Evolutionary conservation across 1,139 yeast species (phyloP), one percentile per base, ranked within the genome.

Genomic region (Kurtzmaniella quercitrusa): DNA sequence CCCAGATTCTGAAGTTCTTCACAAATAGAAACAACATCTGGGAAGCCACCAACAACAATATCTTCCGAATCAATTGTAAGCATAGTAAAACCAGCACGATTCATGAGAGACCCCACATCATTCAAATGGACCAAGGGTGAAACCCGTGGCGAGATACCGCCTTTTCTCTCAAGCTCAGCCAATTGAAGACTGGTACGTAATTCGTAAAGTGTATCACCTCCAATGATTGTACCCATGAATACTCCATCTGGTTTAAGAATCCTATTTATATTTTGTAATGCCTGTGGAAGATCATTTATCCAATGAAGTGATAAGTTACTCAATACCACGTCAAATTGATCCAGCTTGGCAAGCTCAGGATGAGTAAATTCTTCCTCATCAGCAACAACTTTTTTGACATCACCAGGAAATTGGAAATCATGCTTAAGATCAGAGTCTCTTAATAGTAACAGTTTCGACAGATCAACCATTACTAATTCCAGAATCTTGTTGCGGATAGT

Each of bases 41-140:
- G 96, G 53, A 82, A 88, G n/a, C 85, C 86, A 3, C 75, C 76
- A 8, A 88, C 89, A 5, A 85, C 78, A 23, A 88, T 78, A 55
- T 88, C 95, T 55, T 88, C 95, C 4, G 88, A 84, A 57, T 88
- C 96, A 33, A 88, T 82, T 0, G 96, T 88, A 42, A 88, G 71
- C 73, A 88, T 76, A 51, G 80, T 82, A 66, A 84, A 88, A 19
- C 89, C 88, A 1, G 93, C 91, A 47, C 80, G 73, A 56, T 80
- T 87, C 61, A 88, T 64, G 34, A 88, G 65, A 9, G 80, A 73
- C 0, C 94, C 94, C 47, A 87, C 77, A 57, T 88, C 96, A 45
- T 82, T 77, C 40, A 87, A 79, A 42, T 84, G 88, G 2, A 88
- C 91, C 52, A 88, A 70, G 0, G 96, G 96, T 2, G 93, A 83